Evolutionary conservation across 768 basidiomycete genomes (phyloP).

Genomic region (Paxillus rubicundulus): DNA sequence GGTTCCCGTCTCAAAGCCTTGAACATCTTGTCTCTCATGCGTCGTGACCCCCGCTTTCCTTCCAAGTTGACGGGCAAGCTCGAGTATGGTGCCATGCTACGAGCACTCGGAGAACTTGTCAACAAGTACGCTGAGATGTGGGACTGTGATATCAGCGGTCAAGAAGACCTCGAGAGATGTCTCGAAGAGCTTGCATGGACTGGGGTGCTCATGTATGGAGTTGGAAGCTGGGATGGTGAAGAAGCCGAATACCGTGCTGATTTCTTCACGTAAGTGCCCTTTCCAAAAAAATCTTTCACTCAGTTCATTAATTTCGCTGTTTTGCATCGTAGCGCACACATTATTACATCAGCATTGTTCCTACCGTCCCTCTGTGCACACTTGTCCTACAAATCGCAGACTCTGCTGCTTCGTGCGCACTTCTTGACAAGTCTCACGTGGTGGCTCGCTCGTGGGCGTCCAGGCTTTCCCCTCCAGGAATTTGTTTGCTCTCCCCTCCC

Average conservation of each 20-base stretch:
- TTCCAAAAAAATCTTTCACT: neutral
- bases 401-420: constrained; percentile 51
- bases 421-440: constrained; percentile 44
- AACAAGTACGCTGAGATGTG: constrained; percentile 39
- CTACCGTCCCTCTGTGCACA: constrained; percentile 44
- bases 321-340: constrained; percentile 55
- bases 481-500: constrained; percentile 37
- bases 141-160: constrained; percentile 33
- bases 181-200: constrained; percentile 58
- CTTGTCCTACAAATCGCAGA: constrained; percentile 53
- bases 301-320: neutral
- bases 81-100: constrained; percentile 15
- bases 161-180: constrained; percentile 41
- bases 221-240: constrained; percentile 43
- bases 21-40: constrained; percentile 46
- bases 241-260: constrained; percentile 47
- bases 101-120: constrained; percentile 34
- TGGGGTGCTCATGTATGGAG: constrained; percentile 48
- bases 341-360: constrained; percentile 61
- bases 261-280: constrained; percentile 51
- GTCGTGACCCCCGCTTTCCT: constrained; percentile 38
- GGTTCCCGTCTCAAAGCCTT: constrained; percentile 29
- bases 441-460: constrained; percentile 53
- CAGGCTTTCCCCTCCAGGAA: constrained; percentile 40
- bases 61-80: neutral